Evolutionary conservation across 345 rosid species (phyloP).

Genomic region (Firmiana major): DNA sequence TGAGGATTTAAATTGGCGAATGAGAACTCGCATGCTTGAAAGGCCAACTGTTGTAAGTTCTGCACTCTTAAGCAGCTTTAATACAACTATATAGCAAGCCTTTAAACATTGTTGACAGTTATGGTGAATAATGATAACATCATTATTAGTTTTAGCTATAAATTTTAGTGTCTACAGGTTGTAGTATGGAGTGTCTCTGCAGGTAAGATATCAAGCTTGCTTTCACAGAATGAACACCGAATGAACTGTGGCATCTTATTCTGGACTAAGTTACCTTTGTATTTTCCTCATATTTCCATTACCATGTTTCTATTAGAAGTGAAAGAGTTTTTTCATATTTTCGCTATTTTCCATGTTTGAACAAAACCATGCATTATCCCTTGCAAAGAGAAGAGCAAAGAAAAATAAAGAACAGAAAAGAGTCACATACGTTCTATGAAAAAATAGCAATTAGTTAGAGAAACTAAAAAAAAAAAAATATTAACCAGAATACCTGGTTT

Average conservation of each 20-base stretch:
- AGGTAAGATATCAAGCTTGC: neutral
- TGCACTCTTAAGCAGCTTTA: constrained; percentile 16
- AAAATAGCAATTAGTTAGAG: neutral
- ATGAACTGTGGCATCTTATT: neutral
- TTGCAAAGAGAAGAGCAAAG: neutral
- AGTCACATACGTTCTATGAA: neutral
- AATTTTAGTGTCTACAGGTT: neutral
- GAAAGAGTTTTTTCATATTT: neutral
- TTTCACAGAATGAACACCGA: neutral
- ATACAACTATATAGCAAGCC: neutral
- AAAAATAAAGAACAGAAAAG: neutral
- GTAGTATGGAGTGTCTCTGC: neutral
- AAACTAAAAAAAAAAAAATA: neutral
- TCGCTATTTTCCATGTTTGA: neutral
- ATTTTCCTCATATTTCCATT: neutral
- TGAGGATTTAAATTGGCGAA: constrained; percentile 39
- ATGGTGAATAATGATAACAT: neutral
- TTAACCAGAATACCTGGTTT: constrained; percentile 16
- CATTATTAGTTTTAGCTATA: neutral
- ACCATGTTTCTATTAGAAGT: neutral
- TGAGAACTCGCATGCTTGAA: constrained; percentile 27
- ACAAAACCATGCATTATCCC: neutral
- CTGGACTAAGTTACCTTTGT: neutral
- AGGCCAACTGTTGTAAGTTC: constrained; percentile 41
- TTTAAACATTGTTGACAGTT: neutral